Conservation (phyloP, 768 basidiomycete genomes). For the Boletus huronensis region DNA sequence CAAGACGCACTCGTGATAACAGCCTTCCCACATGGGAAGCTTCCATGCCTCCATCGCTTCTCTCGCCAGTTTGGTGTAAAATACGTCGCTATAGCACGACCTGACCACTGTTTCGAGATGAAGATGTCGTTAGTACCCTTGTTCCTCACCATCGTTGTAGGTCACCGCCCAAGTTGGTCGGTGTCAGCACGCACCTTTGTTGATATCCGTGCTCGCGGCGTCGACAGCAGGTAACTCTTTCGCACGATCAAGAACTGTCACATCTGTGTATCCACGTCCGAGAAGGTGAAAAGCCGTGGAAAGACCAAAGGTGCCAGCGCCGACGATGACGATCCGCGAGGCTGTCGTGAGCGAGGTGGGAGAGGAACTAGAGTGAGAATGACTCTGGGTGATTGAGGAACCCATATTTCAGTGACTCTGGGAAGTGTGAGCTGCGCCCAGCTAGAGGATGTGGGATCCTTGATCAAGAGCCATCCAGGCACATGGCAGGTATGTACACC, state of each 20-base stretch:
- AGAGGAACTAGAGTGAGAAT: background rate
- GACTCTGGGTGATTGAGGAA: background rate
- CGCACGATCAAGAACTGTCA: conserved; percentile 77
- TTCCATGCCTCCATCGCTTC: conserved; percentile 81
- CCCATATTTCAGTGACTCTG: conserved; percentile 2
- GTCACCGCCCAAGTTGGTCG: background rate
- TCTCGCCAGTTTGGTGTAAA: conserved; percentile 67
- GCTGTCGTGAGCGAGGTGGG: conserved; percentile 1
- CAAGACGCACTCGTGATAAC: conserved; percentile 74
- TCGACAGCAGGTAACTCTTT: conserved; percentile 71
- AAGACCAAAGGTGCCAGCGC: conserved; percentile 83
- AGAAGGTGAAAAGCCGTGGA: conserved; percentile 84
- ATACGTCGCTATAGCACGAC: conserved; percentile 65
- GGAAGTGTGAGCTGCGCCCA: too few relatives aligned
- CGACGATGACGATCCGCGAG: conserved; percentile 53
- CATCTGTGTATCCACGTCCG: conserved; percentile 57
- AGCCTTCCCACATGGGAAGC: conserved; percentile 61
- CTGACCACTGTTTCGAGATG: conserved; percentile 69
- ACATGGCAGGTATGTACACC: too few relatives aligned
- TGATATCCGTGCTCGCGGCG: conserved; percentile 63
- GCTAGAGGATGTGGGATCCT: too few relatives aligned
- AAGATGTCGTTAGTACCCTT: background rate
- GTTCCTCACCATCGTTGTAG: background rate
- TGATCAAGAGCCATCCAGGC: too few relatives aligned
- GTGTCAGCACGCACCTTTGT: conserved; percentile 27